Base-by-base conservation (phyloP, 768 basidiomycete genomes). In the Clavaria fumosa region DNA sequence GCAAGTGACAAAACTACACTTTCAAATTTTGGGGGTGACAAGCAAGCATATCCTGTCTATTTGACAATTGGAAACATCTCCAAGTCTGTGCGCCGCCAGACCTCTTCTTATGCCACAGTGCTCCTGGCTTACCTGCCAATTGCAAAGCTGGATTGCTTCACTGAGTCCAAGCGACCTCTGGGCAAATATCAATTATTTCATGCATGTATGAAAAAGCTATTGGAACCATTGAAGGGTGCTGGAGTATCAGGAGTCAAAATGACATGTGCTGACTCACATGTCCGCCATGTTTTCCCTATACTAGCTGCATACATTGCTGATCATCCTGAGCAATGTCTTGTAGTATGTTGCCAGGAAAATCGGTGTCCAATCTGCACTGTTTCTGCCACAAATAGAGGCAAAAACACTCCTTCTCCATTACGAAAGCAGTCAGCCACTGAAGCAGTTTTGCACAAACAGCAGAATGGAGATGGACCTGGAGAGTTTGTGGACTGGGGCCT, bases 1-100 rank as follows among this genome's bases (percentile, higher is more conserved):
- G 46, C 60, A 37, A 51, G 52, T 0, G 53, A 58, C 24, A 58
- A 58, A 21, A 56, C 54, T 2, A 24, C 47, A n/a, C 34, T 67
- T 1, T 53, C 58, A 0, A 32, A 46, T 0, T 61, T 64, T 37
- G n/a, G 44, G 2, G 57, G 62, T 1, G 56, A 64, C 39, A 59
- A 65, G 41, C 34, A 34, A 14, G 57, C 61, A 10, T 64, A 59
- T 54, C 63, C 63, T 1, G 53, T 68, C 0, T 66, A 68, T 39
- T 42, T 66, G 0, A 55, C 59, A 1, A 52, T 63, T 30, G 62
- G 59, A 0, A 63, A 64, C 34, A 53, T 65, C 5, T 17, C 33
- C 0, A 64, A 63, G 34, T 43, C 42, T 1, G 37, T 52, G 3
- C 50, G 55, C 0, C 43, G 55, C 1, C 31, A 57, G 39, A 50